phyloP scores from a whole-genome alignment of 805 yeast species.

The Metschnikowia shivogae region DNA sequence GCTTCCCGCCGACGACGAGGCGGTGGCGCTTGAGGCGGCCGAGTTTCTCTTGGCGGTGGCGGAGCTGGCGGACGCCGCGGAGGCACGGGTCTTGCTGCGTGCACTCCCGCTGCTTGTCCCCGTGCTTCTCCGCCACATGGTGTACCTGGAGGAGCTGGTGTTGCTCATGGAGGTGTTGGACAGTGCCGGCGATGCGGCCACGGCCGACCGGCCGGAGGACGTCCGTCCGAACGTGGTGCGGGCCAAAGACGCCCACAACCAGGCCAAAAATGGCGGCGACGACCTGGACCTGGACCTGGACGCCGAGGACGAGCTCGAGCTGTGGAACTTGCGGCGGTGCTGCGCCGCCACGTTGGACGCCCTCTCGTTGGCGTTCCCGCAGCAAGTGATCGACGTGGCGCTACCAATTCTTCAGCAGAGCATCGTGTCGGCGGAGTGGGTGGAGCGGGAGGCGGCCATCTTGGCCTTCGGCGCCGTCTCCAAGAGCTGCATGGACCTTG shows the following conservation, averaged over 20 bases:
- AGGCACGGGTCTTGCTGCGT: constrained; percentile 43
- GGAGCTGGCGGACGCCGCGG: constrained; percentile 19
- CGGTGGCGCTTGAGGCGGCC: constrained; percentile 86
- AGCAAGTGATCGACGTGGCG: constrained; percentile 58
- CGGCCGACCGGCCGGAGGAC: constrained; percentile 83
- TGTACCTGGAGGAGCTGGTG: constrained; percentile 78
- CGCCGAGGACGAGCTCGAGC: constrained; percentile 60
- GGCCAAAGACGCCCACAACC: constrained; percentile 44
- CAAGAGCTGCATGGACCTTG: constrained; percentile 74
- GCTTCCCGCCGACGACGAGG: constrained; percentile 47
- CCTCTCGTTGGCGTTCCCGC: constrained; percentile 64
- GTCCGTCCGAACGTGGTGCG: constrained; percentile 78
- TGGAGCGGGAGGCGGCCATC: constrained; percentile 86
- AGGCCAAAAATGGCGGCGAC: constrained; percentile 29
- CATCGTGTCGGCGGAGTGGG: constrained; percentile 74
- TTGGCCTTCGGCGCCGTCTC: constrained; percentile 94
- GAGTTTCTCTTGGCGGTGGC: constrained; percentile 81
- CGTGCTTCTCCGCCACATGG: constrained; percentile 74
- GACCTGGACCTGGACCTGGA: constrained; percentile 66
- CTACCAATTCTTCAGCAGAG: constrained; percentile 74
- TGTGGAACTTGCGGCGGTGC: constrained; percentile 92
- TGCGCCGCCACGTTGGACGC: constrained; percentile 90
- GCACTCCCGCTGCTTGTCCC: constrained; percentile 69
- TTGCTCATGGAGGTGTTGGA: constrained; percentile 61
- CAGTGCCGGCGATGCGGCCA: constrained; percentile 66